These are phyloP conservation scores for Entelexis paramagnoliae DNA, from an alignment of 1,139 yeast genomes.

Conservation along the genomic window DNA sequence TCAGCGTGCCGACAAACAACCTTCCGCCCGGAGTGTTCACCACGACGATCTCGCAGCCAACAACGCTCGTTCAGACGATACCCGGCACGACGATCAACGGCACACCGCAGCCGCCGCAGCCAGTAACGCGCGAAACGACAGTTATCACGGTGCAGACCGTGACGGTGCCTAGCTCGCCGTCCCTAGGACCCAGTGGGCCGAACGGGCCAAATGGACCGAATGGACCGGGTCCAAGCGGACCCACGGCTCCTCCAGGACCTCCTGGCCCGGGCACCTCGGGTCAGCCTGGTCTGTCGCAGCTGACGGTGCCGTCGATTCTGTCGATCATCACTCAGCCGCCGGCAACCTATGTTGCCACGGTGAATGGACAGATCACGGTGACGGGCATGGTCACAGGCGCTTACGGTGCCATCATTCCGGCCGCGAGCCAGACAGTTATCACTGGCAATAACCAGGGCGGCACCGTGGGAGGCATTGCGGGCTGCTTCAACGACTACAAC, in stretches of 20 bases:
- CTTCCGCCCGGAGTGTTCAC: slow-evolving; percentile 3
- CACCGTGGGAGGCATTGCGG: slow-evolving; percentile 10
- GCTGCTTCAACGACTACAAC: slow-evolving; percentile 13
- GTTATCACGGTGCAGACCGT: not conserved
- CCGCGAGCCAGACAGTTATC: slow-evolving; percentile 5
- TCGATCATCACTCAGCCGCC: slow-evolving; percentile 18
- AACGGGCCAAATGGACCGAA: no score
- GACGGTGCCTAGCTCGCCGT: not conserved
- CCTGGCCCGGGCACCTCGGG: no score
- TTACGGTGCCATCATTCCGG: slow-evolving; percentile 1
- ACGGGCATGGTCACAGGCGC: slow-evolving; percentile 16
- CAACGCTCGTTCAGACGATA: not conserved
- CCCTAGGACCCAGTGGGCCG: not conserved
- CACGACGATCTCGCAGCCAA: slow-evolving; percentile 1
- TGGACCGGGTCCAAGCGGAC: no score
- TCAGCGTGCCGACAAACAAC: slow-evolving; percentile 2
- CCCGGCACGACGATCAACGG: slow-evolving; percentile 7
- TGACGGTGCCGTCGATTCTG: slow-evolving; percentile 17
- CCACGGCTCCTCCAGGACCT: no score
- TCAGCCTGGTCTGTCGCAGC: not conserved
- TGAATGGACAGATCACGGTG: slow-evolving; percentile 15
- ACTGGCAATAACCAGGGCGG: slow-evolving; percentile 13
- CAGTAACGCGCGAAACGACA: not conserved
- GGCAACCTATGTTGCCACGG: slow-evolving; percentile 12
- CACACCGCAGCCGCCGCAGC: not conserved